Percentiles rank a stretch among this genome's conserved stretches.
Evolutionary conservation across 768 basidiomycete genomes (phyloP).

Genomic region (Phallus indusiatus): DNA sequence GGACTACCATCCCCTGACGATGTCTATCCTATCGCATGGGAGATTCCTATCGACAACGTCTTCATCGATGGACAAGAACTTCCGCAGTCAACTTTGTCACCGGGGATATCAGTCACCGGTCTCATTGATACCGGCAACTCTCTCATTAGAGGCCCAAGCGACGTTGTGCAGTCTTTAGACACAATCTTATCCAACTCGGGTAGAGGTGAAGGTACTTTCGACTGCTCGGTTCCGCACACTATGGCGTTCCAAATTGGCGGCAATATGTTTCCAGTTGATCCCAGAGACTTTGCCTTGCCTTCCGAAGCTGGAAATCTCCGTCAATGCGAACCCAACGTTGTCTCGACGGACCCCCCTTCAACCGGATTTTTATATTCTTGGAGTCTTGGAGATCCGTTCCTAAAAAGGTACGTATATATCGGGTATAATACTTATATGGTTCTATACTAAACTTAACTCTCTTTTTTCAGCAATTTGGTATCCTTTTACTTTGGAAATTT

Average conservation of each 20-base stretch:
- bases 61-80: slow-evolving; percentile 57
- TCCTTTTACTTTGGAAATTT: slow-evolving; percentile 69
- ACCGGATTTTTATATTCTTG: slow-evolving; percentile 60
- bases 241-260: slow-evolving; percentile 64
- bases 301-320: slow-evolving; percentile 4
- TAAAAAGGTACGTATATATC: slow-evolving; percentile 55
- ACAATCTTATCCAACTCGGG: slow-evolving; percentile 23
- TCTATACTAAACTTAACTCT: background rate
- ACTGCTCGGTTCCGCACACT: slow-evolving; percentile 52
- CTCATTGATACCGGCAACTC: slow-evolving; percentile 75
- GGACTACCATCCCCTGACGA: slow-evolving; percentile 47
- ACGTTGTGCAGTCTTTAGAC: slow-evolving; percentile 45
- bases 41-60: slow-evolving; percentile 60
- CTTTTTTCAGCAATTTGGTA: slow-evolving; percentile 41
- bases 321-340: slow-evolving; percentile 45
- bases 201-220: too few relatives aligned
- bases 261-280: slow-evolving; percentile 60
- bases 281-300: slow-evolving; percentile 55
- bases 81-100: slow-evolving; percentile 43
- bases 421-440: background rate
- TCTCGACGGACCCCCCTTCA: slow-evolving; percentile 54
- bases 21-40: slow-evolving; percentile 60
- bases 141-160: slow-evolving; percentile 62
- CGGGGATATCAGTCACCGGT: slow-evolving; percentile 44
- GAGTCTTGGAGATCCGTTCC: slow-evolving; percentile 69